A percentile compares a stretch with the other conserved stretches of the same genome.
These are phyloP conservation scores for Xylariaceae sp. DNA, from an alignment of 2,329 filamentous ascomycete species.

Conservation along the genomic window DNA sequence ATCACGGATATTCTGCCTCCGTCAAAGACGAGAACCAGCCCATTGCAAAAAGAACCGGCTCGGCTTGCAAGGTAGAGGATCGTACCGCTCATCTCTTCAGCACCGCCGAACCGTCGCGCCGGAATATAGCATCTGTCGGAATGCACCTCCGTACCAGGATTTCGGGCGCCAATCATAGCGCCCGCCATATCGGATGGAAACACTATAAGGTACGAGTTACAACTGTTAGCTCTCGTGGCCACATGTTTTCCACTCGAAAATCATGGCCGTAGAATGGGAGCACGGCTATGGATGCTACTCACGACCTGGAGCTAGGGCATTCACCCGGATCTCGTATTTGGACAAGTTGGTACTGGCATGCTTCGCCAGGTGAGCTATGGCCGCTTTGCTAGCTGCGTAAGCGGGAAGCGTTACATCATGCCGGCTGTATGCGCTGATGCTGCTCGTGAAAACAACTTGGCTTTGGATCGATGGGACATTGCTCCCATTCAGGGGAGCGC, in stretches of 20 bases:
- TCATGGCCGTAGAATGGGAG: neutral
- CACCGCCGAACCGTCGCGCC: slow-evolving; percentile 25
- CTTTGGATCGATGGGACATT: slow-evolving; percentile 29
- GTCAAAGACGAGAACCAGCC: slow-evolving; percentile 27
- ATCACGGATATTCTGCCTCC: slow-evolving; percentile 28
- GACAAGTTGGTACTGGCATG: slow-evolving; percentile 27
- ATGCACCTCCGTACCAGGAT: slow-evolving; percentile 23
- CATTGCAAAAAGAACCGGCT: slow-evolving; percentile 30
- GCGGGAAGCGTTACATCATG: slow-evolving; percentile 15
- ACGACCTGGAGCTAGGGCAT: slow-evolving; percentile 31
- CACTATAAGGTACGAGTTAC: slow-evolving; percentile 15
- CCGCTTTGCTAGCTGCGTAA: slow-evolving; percentile 27
- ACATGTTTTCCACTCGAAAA: neutral
- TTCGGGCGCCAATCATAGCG: slow-evolving; percentile 18
- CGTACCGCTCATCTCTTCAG: slow-evolving; percentile 30
- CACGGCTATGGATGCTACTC: slow-evolving; percentile 10
- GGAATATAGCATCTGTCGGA: slow-evolving; percentile 25
- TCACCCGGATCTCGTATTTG: slow-evolving; percentile 26
- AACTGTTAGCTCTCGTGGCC: neutral
- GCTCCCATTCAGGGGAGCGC: slow-evolving; percentile 14
- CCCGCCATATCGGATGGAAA: slow-evolving; percentile 27
- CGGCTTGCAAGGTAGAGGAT: slow-evolving; percentile 30
- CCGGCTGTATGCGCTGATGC: slow-evolving; percentile 25
- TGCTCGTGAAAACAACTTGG: slow-evolving; percentile 29
- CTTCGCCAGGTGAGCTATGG: slow-evolving; percentile 29